A percentile compares a stretch with the other conserved stretches of the same genome.
Evolutionary conservation across 768 basidiomycete species (phyloP).

Genomic region (Lentinus brumalis): DNA sequence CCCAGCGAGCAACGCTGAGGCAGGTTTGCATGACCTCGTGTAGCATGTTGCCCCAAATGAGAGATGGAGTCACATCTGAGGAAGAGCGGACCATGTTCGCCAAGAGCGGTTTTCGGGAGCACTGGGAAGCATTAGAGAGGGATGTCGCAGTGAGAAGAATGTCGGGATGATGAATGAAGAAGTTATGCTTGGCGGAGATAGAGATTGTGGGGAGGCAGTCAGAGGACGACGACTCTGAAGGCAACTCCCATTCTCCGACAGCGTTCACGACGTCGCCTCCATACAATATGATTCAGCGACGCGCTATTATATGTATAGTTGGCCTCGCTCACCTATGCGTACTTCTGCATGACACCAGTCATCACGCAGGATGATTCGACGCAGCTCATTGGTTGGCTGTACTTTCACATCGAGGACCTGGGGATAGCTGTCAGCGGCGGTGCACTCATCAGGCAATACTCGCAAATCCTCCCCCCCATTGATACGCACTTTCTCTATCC

Average conservation of each 20-base stretch:
- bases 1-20: conserved; percentile 63
- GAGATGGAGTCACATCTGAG: conserved; percentile 61
- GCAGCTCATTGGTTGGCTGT: conserved; percentile 38
- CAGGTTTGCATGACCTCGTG: conserved; percentile 91
- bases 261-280: conserved; percentile 83
- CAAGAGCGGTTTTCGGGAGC: conserved; percentile 85
- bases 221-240: conserved; percentile 24
- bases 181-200: conserved; percentile 63
- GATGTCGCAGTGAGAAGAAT: conserved; percentile 88
- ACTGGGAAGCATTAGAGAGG: conserved; percentile 80
- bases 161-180: conserved; percentile 91
- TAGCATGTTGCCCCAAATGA: conserved; percentile 91
- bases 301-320: neutral
- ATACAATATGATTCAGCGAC: neutral
- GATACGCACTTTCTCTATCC: too few species aligned
- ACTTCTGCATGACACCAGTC: conserved; percentile 77
- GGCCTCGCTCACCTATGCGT: conserved; percentile 48
- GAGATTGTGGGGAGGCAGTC: conserved; percentile 45
- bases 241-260: conserved; percentile 49
- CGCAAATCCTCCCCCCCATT: conserved; percentile 46
- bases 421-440: neutral
- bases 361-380: conserved; percentile 65
- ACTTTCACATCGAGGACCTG: conserved; percentile 57
- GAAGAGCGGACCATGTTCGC: conserved; percentile 60
- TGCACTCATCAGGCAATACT: neutral